A percentile compares a stretch with the other conserved stretches of the same genome.
Evolutionary conservation across 371 early-diverging fungal species (phyloP).

Genomic region (Apophysomyces elegans): DNA sequence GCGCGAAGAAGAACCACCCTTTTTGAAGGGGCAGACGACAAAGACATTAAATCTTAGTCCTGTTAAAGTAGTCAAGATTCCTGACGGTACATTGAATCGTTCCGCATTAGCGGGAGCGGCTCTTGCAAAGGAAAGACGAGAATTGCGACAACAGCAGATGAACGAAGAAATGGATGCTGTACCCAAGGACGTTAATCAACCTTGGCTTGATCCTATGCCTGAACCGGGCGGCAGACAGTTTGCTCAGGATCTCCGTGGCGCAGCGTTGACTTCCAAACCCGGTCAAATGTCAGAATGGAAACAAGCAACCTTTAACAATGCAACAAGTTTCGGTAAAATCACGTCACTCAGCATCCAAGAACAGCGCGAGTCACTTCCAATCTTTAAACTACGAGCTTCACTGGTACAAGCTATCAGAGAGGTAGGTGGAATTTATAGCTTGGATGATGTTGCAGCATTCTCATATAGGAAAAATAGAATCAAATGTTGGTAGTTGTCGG

Average conservation of each 20-base stretch:
- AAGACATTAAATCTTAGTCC: conserved; percentile 88
- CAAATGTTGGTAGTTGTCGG: conserved; percentile 95
- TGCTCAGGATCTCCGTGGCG: conserved; percentile 85
- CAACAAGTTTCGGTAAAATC: conserved; percentile 91
- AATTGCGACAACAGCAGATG: conserved; percentile 84
- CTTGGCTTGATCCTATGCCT: conserved; percentile 97
- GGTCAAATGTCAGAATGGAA: conserved; percentile 94
- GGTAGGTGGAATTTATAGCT: conserved; percentile 23
- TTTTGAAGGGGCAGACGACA: conserved; percentile 91
- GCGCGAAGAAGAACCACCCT: conserved; percentile 93
- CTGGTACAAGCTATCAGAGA: conserved; percentile 85
- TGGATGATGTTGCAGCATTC: background rate
- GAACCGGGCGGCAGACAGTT: conserved; percentile 85
- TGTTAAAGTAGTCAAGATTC: conserved; percentile 96
- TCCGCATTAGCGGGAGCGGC: conserved; percentile 94
- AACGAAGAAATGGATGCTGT: conserved; percentile 89
- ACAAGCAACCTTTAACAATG: conserved; percentile 81
- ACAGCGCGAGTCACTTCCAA: conserved; percentile 91
- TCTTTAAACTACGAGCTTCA: conserved; percentile 79
- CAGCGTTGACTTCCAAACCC: conserved; percentile 59
- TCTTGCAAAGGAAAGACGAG: conserved; percentile 92
- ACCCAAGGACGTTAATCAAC: conserved; percentile 85
- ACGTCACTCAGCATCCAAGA: conserved; percentile 89
- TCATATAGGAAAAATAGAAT: conserved; percentile 46
- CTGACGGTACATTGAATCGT: conserved; percentile 95